A percentile compares a stretch with the other conserved stretches of the same genome.
Conservation (phyloP, 2,329 filamentous ascomycete genomes). For the Cadophora luteo-olivacea region DNA sequence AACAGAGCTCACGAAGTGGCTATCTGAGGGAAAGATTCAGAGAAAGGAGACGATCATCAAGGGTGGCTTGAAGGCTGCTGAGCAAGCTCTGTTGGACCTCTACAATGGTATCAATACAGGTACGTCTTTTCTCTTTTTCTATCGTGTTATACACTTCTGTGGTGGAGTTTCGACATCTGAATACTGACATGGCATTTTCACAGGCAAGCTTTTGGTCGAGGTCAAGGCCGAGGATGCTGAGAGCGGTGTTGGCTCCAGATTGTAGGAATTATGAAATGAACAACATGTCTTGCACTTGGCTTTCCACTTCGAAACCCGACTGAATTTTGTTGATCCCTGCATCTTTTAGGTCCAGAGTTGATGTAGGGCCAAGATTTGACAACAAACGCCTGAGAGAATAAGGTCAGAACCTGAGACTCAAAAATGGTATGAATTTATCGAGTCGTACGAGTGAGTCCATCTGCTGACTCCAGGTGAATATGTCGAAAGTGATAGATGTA, state of each 20-base stretch:
- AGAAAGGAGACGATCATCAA: slow-evolving; percentile 73
- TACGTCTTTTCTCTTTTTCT: too few species aligned
- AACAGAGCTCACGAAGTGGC: slow-evolving; percentile 68
- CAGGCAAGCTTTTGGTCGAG: slow-evolving; percentile 61
- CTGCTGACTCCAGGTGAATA: too few species aligned
- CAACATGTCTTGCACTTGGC: neutral
- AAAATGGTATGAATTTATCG: too few species aligned
- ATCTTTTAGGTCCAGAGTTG: too few species aligned
- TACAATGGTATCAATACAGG: slow-evolving; percentile 76
- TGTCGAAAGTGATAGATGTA: too few species aligned
- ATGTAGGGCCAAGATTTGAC: too few species aligned
- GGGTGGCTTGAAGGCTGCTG: slow-evolving; percentile 70
- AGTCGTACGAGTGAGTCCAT: too few species aligned
- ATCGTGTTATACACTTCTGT: too few species aligned
- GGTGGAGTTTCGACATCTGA: too few species aligned
- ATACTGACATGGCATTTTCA: neutral
- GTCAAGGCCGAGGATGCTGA: slow-evolving; percentile 48
- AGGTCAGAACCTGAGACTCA: too few species aligned
- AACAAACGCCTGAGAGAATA: too few species aligned
- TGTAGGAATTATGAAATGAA: slow-evolving; percentile 14
- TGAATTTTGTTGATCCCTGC: too few species aligned
- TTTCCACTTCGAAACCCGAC: neutral
- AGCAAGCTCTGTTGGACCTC: slow-evolving; percentile 66
- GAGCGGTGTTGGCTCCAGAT: slow-evolving; percentile 16
- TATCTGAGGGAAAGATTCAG: slow-evolving; percentile 75